Evolutionary conservation across 1,139 yeast genomes (phyloP).

Genomic region (Suzukiozyma palmioleophila): DNA sequence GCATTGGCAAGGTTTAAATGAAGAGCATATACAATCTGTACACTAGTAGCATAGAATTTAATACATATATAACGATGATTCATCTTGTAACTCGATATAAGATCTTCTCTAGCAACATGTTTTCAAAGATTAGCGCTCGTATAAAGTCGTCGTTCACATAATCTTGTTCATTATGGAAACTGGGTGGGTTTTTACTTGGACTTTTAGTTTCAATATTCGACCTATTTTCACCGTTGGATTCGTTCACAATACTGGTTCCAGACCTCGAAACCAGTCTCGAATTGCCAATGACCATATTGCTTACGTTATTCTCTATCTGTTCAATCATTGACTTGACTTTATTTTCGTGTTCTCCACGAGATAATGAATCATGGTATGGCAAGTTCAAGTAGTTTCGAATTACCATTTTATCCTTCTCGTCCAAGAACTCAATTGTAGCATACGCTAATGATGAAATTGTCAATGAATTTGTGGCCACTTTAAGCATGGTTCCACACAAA

Average conservation of each 20-base stretch:
- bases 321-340: neutral
- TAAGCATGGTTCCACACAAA: neutral
- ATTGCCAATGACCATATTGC: no score
- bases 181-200: no score
- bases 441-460: constrained; percentile 1
- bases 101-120: constrained; percentile 1
- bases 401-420: neutral
- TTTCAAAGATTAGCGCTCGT: neutral
- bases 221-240: no score
- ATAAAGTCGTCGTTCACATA: neutral
- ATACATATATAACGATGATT: constrained; percentile 2
- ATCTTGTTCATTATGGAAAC: neutral
- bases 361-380: neutral
- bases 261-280: no score
- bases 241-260: no score
- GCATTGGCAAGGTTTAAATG: constrained; percentile 57
- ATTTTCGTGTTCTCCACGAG: neutral
- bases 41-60: constrained; percentile 3
- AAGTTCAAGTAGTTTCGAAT: constrained; percentile 1
- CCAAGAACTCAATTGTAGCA: constrained; percentile 2
- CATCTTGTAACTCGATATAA: neutral
- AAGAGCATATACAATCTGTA: constrained; percentile 2
- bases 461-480: constrained; percentile 1
- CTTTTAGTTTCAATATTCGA: no score
- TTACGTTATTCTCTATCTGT: neutral